A percentile compares a stretch with the other conserved stretches of the same genome.
These are phyloP conservation scores for Chytridiales sp. DNA, from an alignment of 371 early-diverging fungal species.

Conservation along the genomic window DNA sequence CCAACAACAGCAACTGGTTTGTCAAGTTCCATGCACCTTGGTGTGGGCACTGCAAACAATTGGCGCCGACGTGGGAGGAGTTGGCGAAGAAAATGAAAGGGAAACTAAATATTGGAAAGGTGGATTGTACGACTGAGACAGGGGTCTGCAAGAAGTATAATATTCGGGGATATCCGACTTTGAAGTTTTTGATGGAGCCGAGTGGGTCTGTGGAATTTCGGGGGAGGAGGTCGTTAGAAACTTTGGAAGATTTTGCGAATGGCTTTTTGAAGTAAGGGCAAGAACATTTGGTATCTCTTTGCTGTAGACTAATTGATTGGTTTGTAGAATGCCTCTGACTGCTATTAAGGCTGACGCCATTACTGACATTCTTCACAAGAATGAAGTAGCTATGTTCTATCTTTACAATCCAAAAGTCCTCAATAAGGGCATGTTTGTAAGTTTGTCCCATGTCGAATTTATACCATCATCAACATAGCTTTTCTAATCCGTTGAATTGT, in stretches of 20 bases:
- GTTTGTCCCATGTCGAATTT: constrained; percentile 1
- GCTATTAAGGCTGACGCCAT: constrained; percentile 33
- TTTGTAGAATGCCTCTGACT: constrained; percentile 24
- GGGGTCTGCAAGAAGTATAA: constrained; percentile 56
- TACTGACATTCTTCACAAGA: constrained; percentile 7
- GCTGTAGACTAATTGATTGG: neutral
- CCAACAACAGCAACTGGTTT: constrained; percentile 59
- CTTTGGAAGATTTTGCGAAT: constrained; percentile 33
- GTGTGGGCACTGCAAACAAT: constrained; percentile 81
- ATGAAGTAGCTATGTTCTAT: constrained; percentile 38
- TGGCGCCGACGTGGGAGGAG: constrained; percentile 77
- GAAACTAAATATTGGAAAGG: constrained; percentile 77
- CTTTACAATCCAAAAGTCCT: constrained; percentile 28
- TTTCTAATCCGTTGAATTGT: neutral
- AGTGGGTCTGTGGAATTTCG: constrained; percentile 22
- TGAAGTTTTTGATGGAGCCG: constrained; percentile 49
- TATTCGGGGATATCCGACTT: constrained; percentile 80
- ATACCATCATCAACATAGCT: neutral
- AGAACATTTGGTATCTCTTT: neutral
- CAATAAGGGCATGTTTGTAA: constrained; percentile 13
- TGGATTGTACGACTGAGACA: constrained; percentile 69
- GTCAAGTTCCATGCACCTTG: constrained; percentile 75
- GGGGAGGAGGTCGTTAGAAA: constrained; percentile 31
- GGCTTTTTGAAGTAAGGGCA: constrained; percentile 12
- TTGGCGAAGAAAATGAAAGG: constrained; percentile 63